Evolutionary conservation across 805 yeast genomes (phyloP).

Genomic region (Cyberlindnera maclurae): DNA sequence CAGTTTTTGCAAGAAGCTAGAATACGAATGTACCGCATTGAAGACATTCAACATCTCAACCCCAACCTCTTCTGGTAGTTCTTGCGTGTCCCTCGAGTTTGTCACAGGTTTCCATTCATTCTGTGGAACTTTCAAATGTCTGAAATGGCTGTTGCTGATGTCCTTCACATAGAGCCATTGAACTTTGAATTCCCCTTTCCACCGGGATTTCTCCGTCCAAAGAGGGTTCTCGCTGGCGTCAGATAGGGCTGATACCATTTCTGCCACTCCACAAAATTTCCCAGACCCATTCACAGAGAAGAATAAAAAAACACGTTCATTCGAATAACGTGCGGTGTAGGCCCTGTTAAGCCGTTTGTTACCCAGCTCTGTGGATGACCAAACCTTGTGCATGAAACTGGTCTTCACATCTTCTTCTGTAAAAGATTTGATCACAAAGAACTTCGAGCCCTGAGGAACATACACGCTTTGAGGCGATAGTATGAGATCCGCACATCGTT

Average conservation of each 20-base stretch:
- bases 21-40: constrained; percentile 13
- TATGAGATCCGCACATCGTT: constrained; percentile 5
- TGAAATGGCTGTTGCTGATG: constrained; percentile 40
- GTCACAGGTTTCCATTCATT: constrained; percentile 48
- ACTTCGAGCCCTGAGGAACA: constrained; percentile 28
- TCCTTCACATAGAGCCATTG: constrained; percentile 48
- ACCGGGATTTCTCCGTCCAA: constrained; percentile 41
- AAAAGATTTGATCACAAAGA: constrained; percentile 51
- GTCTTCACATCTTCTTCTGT: constrained; percentile 41
- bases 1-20: constrained; percentile 15
- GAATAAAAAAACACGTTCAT: constrained; percentile 37
- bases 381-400: constrained; percentile 41
- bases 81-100: constrained; percentile 57
- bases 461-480: constrained; percentile 12
- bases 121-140: constrained; percentile 33
- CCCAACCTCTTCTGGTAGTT: constrained; percentile 43
- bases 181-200: constrained; percentile 47
- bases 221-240: constrained; percentile 29
- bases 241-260: constrained; percentile 33
- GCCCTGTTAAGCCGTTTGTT: constrained; percentile 45
- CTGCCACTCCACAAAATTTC: constrained; percentile 51
- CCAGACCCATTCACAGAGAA: constrained; percentile 56
- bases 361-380: constrained; percentile 57
- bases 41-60: constrained; percentile 40
- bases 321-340: constrained; percentile 17